Base-by-base conservation (phyloP, 1,139 yeast genomes). In the Kodamaea anthophila region DNA sequence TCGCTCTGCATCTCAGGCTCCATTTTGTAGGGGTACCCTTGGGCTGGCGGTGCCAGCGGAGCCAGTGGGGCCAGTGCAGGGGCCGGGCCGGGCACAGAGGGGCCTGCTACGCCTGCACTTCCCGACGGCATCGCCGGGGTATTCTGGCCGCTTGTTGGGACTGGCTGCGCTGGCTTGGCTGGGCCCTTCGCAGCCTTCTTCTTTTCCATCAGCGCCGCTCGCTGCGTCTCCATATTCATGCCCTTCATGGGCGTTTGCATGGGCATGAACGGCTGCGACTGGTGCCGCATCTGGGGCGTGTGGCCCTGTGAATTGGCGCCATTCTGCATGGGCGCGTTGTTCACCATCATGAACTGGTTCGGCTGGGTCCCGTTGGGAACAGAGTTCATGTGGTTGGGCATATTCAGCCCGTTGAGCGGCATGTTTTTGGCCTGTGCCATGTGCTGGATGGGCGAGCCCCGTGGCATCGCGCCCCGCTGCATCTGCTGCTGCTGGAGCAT, bases 1-100 rank as follows among this genome's bases (percentile, higher is more conserved):
- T 62, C 68, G 32, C 51, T 58, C 33, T 58, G 65, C 21, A 46
- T 33, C 23, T 49, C 55, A 28, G 47, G 44, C 18, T 33, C 36
- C 14, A 21, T 21, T 9, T 29, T 14, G 15, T 30, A 28, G 23
- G 28, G 15, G 14, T 23, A 22, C 14, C 25, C 18, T 16, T 19
- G 24, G 13, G 20, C 24, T 6, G 18, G 18, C 18, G 18, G 6
- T 16, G 18, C 6, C n/a, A n/a, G n/a, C n/a, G n/a, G n/a, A n/a
- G n/a, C n/a, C n/a, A n/a, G n/a, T 13, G 19, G 20, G 14, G 25
- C 21, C n/a, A 11, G 18, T 11, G 24, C 20, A 15, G 24, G 14
- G 8, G 18, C 19, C 8, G 21, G 15, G 6, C 18, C 18, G n/a
- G n/a, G n/a, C n/a, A n/a, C n/a, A n/a, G n/a, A n/a, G n/a, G n/a